These are phyloP conservation scores for Colletotrichum echinochloae DNA, from an alignment of 2,329 filamentous ascomycete genomes.

Conservation along the genomic window DNA sequence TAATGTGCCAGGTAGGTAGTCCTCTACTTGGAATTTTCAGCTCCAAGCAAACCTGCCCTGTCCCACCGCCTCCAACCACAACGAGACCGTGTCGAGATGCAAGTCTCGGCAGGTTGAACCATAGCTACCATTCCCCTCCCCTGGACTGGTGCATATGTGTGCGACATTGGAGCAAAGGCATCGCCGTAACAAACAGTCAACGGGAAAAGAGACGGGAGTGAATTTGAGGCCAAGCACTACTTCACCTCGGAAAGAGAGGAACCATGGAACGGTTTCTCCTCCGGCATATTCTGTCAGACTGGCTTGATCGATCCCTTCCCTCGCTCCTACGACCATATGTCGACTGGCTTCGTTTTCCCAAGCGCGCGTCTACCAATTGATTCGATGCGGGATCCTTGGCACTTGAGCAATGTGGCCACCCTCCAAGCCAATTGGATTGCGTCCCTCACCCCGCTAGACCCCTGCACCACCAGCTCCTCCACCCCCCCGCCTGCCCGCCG, in stretches of 20 bases:
- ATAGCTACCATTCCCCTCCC: background rate
- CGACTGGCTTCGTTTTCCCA: constrained; percentile 33
- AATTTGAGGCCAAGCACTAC: background rate
- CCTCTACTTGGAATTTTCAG: background rate
- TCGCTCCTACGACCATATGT: no score
- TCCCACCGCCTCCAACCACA: background rate
- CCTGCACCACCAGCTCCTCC: constrained; percentile 8
- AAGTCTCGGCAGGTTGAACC: constrained; percentile 11
- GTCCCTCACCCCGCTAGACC: background rate
- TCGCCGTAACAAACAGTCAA: constrained; percentile 26
- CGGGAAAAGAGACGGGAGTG: constrained; percentile 19
- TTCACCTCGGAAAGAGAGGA: background rate
- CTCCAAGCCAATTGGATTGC: constrained; percentile 28
- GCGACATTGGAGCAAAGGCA: background rate
- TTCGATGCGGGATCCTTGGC: constrained; percentile 2
- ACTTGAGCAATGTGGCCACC: background rate
- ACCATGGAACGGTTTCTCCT: background rate
- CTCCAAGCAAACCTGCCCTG: background rate
- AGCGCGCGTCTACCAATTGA: constrained; percentile 38
- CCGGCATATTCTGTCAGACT: background rate
- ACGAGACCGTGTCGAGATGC: constrained; percentile 6
- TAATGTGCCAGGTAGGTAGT: no score
- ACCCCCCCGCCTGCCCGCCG: constrained; percentile 27
- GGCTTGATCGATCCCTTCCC: background rate
- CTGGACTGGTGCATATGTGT: constrained; percentile 10